Conservation (phyloP, 768 basidiomycete genomes). For the Antrodiella citrinella region DNA sequence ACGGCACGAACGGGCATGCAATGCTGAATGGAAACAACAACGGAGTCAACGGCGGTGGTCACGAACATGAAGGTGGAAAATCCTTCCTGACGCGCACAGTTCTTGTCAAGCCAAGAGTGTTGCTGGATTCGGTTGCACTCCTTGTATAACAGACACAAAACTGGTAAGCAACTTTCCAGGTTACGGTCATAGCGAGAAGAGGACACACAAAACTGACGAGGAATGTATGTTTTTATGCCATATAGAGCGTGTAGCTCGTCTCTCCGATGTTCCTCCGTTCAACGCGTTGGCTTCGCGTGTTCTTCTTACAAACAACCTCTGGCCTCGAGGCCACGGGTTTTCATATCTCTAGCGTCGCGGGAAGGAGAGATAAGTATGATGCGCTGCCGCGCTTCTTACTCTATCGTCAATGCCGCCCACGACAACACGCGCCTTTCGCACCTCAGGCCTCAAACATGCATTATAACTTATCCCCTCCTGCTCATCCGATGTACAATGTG, state of each 20-base stretch:
- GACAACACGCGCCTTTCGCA: no score
- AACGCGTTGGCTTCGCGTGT: not conserved
- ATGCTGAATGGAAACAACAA: not conserved
- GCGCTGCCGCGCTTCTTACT: no score
- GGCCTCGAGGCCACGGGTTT: not conserved
- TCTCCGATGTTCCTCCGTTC: not conserved
- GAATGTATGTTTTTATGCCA: no score
- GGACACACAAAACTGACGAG: no score
- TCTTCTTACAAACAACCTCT: not conserved
- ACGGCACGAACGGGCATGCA: not conserved
- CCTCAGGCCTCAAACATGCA: not conserved
- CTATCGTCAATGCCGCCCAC: no score
- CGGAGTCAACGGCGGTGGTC: no score
- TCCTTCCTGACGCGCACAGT: conserved; percentile 15
- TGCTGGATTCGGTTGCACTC: conserved; percentile 19
- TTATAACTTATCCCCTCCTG: not conserved
- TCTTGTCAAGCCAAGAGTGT: conserved; percentile 22
- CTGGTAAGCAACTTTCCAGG: not conserved
- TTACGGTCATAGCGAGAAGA: no score
- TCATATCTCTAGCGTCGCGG: not conserved
- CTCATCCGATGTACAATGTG: not conserved
- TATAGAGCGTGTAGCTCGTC: no score
- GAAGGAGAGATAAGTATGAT: no score
- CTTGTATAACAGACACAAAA: conserved; percentile 12
- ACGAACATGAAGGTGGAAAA: no score